Base-by-base conservation (phyloP, 306 rosid genomes). In the Pachyrhizus erosus region DNA sequence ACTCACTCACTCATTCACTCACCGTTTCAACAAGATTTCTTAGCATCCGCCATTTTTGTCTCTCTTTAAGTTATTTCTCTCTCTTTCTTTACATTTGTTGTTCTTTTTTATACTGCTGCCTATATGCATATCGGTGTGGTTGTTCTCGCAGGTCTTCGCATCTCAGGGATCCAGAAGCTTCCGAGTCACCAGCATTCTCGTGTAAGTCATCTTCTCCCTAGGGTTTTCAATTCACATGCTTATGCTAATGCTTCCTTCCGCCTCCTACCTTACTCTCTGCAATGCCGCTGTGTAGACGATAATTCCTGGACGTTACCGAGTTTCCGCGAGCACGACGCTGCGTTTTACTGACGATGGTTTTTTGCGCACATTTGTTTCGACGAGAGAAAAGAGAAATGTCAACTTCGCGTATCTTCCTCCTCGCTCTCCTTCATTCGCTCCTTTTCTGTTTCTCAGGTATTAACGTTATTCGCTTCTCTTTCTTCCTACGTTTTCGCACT, bases 361-460 rank as follows among this genome's bases (percentile, higher is more conserved):
- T 40, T 74, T 65, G 67, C 81, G 87, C 79, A 73, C 57, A 73
- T 43, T 86, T 21, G 82, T 72, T 49, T 60, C 24, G 18, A 73
- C 75, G 33, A 83, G 82, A 82, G 84, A 89, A 86, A 93, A 83
- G 82, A 82, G 84, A 89, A 86, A 93, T 96, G 99, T 88, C 86
- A 52, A 77, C 92, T 73, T 65, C 81, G 14, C 52, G 73, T 81
- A 0, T 52, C 84, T 82, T 89, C 61, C 62, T 88, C 77, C 73
- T 87, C 73, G 87, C 76, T 78, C 75, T 87, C 42, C 75, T 91
- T 83, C 77, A 73, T 75, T 74, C 73, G 75, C 73, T 85, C 51
- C 58, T 84, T 87, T 78, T 86, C 89, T 83, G 85, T 55, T 91
- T 82, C 91, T 88, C 90, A 83, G 98, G 98, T 92, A 34, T 34